Evolutionary conservation across 441 rosid genomes (phyloP), one percentile per base, ranked within the genome.

Genomic region (Populus hybrid): DNA sequence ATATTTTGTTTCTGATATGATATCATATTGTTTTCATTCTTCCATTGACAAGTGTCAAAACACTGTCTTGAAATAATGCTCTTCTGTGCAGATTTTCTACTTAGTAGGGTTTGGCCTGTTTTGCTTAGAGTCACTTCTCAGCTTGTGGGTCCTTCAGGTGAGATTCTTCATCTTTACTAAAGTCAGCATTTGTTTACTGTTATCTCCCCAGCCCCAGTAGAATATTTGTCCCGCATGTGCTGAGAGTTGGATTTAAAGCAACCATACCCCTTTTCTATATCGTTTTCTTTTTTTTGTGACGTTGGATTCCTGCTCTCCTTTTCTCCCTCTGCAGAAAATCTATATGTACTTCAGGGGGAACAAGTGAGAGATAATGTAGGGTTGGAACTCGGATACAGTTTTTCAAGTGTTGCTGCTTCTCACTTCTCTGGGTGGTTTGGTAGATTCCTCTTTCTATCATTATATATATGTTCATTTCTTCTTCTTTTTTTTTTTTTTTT

Each of bases 91-190:
- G 98, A 89, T 95, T 65, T 95, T 95, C 87, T 95, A 88, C 90
- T 82, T 93, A 64, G 80, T 93, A 77, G 98, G 99, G 33, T 91
- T 92, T 21, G 98, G 87, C 69, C 83, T 95, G 71, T 95, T 95
- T 79, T 91, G 94, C 91, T 82, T 93, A 74, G 99, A 95, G 86
- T 79, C 93, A 18, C 86, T 94, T 76, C 86, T 93, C 64, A 94
- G 98, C 84, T 83, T 93, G 71, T 95, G 99, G 98, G 99, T 95
- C 83, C 88, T 95, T 77, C 98, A 95, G 96, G 99, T 93, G 72
- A 83, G 89, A 75, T 68, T 59, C 71, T 9, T 12, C 21, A 33
- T 21, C 24, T 76, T n/a, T 29, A 38, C 26, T 50, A 40, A 33
- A 24, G 38, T 56, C 28, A 14, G n/a, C 36, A n/a, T 36, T 36